phyloP scores from a whole-genome alignment of 768 basidiomycete species.

The Psilocybe cyanescens region DNA sequence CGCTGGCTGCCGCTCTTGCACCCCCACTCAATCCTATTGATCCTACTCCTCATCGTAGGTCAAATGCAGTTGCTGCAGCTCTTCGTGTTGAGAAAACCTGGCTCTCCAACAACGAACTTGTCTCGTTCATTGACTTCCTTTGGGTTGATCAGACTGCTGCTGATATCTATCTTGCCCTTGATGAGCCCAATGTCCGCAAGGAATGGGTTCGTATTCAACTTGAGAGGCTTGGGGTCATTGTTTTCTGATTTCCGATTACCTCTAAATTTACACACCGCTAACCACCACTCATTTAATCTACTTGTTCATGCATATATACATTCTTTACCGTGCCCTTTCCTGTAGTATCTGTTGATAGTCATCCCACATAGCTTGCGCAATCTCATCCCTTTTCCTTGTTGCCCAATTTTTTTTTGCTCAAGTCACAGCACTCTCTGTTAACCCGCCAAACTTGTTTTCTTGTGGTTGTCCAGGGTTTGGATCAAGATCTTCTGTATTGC shows the following conservation, averaged over 20 bases:
- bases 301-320: too few relatives aligned
- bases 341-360: background rate
- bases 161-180: background rate
- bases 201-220: background rate
- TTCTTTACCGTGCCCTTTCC: too few relatives aligned
- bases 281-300: too few relatives aligned
- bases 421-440: background rate
- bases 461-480: background rate
- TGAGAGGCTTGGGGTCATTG: background rate
- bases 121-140: background rate
- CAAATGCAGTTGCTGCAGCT: too few relatives aligned
- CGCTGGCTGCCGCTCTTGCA: too few relatives aligned
- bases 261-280: too few relatives aligned
- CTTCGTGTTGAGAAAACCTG: too few relatives aligned
- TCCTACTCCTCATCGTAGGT: too few relatives aligned
- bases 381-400: background rate
- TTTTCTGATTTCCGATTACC: too few relatives aligned
- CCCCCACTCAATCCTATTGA: too few relatives aligned
- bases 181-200: background rate
- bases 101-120: too few relatives aligned
- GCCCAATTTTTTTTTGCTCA: background rate
- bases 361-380: background rate
- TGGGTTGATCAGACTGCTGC: background rate
- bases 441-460: background rate
- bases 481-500: background rate